Evolutionary conservation across 192 early-diverging fungal species (phyloP).

Genomic region (Backusella macrospora): DNA sequence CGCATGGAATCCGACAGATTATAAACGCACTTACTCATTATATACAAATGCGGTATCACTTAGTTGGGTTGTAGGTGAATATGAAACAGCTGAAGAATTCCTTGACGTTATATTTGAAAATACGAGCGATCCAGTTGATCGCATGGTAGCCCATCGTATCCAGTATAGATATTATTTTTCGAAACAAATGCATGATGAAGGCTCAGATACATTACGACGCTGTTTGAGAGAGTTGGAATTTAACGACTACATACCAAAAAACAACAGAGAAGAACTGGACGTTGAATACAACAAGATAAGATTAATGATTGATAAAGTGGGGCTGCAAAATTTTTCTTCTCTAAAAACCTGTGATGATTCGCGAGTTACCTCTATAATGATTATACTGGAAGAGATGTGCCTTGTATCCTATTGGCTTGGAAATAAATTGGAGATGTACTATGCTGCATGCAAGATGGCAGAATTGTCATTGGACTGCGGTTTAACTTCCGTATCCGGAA

Average conservation of each 20-base stretch:
- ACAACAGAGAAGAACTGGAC: not conserved
- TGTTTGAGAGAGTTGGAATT: conserved; percentile 31
- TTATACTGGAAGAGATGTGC: conserved; percentile 36
- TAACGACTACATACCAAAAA: not conserved
- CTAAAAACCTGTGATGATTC: not conserved
- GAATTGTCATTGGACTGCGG: conserved; percentile 24
- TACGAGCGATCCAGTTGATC: conserved; percentile 27
- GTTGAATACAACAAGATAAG: conserved; percentile 7
- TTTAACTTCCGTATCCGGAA: conserved; percentile 24
- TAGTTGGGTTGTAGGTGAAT: conserved; percentile 36
- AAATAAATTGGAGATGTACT: conserved; percentile 33
- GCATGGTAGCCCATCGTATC: conserved; percentile 26
- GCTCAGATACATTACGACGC: conserved; percentile 5
- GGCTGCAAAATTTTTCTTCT: conserved; percentile 3
- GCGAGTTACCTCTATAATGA: conserved; percentile 23
- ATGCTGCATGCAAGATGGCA: conserved; percentile 23
- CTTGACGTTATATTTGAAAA: conserved; percentile 30
- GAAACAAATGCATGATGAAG: conserved; percentile 32
- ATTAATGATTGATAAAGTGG: conserved; percentile 19
- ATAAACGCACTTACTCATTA: conserved; percentile 2
- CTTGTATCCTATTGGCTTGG: conserved; percentile 36
- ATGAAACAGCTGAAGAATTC: conserved; percentile 18
- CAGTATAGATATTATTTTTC: conserved; percentile 27
- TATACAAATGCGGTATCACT: conserved; percentile 27
- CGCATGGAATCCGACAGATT: conserved; percentile 20